Percentiles rank a stretch among this genome's conserved stretches.
Conservation (phyloP, 2,329 filamentous ascomycete species). For the Trichoderma harzianum region DNA sequence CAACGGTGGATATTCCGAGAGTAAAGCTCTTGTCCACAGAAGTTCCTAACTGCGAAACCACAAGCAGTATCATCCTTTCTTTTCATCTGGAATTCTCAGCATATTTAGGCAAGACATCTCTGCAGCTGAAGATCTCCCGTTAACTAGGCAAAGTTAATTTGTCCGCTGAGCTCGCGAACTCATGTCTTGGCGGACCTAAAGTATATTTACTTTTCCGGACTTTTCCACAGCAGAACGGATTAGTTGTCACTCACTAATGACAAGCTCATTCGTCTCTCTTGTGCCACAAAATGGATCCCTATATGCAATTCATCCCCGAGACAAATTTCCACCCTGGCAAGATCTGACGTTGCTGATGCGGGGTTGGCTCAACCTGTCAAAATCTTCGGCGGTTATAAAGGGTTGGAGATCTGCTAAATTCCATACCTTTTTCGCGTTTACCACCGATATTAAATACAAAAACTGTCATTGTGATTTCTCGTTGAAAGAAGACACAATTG, state of each 20-base stretch:
- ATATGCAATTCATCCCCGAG: not conserved
- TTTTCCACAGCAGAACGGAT: not conserved
- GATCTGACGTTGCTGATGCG: slow-evolving; percentile 16
- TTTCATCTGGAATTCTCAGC: not conserved
- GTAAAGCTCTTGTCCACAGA: not conserved
- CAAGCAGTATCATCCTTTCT: not conserved
- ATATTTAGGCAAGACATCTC: not conserved
- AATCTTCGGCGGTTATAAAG: not conserved
- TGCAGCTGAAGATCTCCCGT: slow-evolving; percentile 8
- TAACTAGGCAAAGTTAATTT: not conserved
- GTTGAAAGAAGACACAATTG: too few species aligned
- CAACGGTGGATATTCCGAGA: not conserved
- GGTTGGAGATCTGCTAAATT: not conserved
- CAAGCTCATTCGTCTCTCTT: not conserved
- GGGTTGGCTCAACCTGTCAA: not conserved
- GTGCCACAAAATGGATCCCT: not conserved
- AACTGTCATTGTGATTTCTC: too few species aligned
- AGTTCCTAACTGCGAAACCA: too few species aligned
- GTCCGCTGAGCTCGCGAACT: not conserved
- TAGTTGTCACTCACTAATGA: not conserved
- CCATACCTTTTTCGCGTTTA: not conserved
- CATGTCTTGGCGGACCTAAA: not conserved
- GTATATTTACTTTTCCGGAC: not conserved
- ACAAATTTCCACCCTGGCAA: not conserved
- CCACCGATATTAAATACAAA: not conserved